Evolutionary conservation across 2,329 filamentous ascomycete genomes (phyloP), one percentile per base, ranked within the genome.

Genomic region (Ophiostoma sp.): DNA sequence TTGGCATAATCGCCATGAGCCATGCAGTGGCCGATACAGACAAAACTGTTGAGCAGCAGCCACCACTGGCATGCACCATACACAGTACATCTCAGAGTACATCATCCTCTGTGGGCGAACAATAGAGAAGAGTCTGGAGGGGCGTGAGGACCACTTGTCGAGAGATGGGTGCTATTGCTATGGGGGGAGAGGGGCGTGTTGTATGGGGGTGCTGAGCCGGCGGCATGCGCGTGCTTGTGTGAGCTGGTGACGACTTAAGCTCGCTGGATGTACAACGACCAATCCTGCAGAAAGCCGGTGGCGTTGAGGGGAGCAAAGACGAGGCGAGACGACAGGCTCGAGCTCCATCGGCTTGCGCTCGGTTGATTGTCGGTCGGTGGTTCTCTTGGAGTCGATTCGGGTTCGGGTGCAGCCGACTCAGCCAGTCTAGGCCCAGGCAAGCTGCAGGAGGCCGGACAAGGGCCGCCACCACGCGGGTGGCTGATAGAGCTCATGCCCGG

Each of bases 391-490:
- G 23, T 31, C 23, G 13, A 10, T 62, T 33, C 57, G 23, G 57
- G 57, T 62, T 62, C 57, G 15, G 4, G 11, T 17, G 20, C 23
- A 33, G 15, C 13, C 27, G 27, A 62, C 20, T 62, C 57, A 27
- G 5, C 57, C 57, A 35, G 57, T 62, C 57, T 33, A 62, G 27
- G 57, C 23, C 15, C 15, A 15, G 5, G 20, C 57, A n/a, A 33
- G 57, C 27, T 62, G 57, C 57, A 20, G 57, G 52, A 31, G 57
- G 57, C 57, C 27, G 57, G 57, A 62, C 27, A 62, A 31, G 5
- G 57, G 57, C 27, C 15, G 27, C 27, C 13, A 33, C 15, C 57
- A 33, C 11, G 57, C 8, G 15, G 57, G 57, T 5, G 13, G 33
- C n/a, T 33, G 57, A 8, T 17, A 60, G 4, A 54, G 52, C 7